Base-by-base conservation (phyloP, 1,284 basidiomycete species). In the Cryptococcus neoformans region DNA sequence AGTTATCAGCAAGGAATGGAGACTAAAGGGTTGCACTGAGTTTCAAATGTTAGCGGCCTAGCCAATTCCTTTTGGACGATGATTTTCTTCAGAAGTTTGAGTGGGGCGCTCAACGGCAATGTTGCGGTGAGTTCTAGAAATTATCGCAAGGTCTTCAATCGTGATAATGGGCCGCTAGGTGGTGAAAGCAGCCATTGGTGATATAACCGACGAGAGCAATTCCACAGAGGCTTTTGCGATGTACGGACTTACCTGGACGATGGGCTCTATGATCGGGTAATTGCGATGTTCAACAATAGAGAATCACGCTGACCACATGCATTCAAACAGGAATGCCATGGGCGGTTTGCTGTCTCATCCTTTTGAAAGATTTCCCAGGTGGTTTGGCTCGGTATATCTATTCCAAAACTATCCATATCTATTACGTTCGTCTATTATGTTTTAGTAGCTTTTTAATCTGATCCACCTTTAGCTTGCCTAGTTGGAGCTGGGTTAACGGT, bases 381-480 rank as follows among this genome's bases (percentile, higher is more conserved):
- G 77, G 8, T 82, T 81, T 58, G 76, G 75, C 6, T 53, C 55
- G 0, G 67, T 64, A 14, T 57, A 67, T 38, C 60, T 80, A 1
- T 69, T 81, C 46, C 55, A 64, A 53, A 53, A 64, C 44, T 74
- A 80, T 56, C 81, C 81, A 0, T 82, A 79, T 57, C 63, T 81
- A 40, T 67, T 81, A 0, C 80, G 69, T 70, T 42, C 52, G 70
- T 64, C 37, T 12, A 1, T n/a, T 17, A 36, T 34, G 3, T 35
- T 41, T 28, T 40, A 38, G 16, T 10, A 49, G 41, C 14, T 8
- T 17, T 44, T 41, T 8, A 12, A n/a, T 16, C n/a, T 40, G 35
- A 21, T 12, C 9, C 40, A 44, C 11, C 41, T 9, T 3, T 47
- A 72, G 68, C 81, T 3, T 81, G 80, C 56, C 56, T 78, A 21